These are phyloP conservation scores for Cercospora citrullina DNA, from an alignment of 2,329 filamentous ascomycete species.

Conservation along the genomic window DNA sequence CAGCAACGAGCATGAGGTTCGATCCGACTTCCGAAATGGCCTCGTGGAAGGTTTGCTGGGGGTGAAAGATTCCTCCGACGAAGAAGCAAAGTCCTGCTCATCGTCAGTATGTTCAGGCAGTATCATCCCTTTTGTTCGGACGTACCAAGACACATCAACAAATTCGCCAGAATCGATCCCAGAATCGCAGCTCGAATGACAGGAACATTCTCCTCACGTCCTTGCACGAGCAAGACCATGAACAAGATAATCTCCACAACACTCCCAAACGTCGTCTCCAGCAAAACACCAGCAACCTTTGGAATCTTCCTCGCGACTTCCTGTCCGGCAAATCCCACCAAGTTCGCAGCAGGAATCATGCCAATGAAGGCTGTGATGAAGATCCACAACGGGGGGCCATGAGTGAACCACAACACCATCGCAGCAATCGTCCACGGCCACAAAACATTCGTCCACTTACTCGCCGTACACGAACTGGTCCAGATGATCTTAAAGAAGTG, in stretches of 20 bases:
- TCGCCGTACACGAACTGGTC: constrained; percentile 48
- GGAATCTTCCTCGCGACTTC: constrained; percentile 72
- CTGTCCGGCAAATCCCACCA: constrained; percentile 63
- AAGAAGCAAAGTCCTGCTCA: constrained; percentile 66
- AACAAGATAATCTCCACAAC: constrained; percentile 81
- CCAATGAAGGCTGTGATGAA: constrained; percentile 53
- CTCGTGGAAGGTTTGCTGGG: constrained; percentile 71
- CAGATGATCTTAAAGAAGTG: constrained; percentile 49
- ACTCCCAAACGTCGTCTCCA: constrained; percentile 59
- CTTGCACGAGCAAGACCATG: constrained; percentile 63
- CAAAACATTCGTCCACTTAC: constrained; percentile 51
- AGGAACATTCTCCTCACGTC: constrained; percentile 35
- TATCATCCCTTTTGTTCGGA: not conserved
- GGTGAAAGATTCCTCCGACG: constrained; percentile 66
- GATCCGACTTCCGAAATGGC: constrained; percentile 77
- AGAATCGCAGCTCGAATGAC: constrained; percentile 81
- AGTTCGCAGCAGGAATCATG: constrained; percentile 53
- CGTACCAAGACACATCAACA: constrained; percentile 73
- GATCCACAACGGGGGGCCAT: constrained; percentile 43
- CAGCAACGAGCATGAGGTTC: constrained; percentile 74
- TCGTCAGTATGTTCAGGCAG: not conserved
- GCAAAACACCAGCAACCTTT: constrained; percentile 66
- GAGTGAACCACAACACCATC: constrained; percentile 48
- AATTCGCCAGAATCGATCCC: constrained; percentile 77
- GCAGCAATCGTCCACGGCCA: constrained; percentile 54